Evolutionary conservation across 257 asterid species (phyloP).

Genomic region (Scutellaria baicalensis): DNA sequence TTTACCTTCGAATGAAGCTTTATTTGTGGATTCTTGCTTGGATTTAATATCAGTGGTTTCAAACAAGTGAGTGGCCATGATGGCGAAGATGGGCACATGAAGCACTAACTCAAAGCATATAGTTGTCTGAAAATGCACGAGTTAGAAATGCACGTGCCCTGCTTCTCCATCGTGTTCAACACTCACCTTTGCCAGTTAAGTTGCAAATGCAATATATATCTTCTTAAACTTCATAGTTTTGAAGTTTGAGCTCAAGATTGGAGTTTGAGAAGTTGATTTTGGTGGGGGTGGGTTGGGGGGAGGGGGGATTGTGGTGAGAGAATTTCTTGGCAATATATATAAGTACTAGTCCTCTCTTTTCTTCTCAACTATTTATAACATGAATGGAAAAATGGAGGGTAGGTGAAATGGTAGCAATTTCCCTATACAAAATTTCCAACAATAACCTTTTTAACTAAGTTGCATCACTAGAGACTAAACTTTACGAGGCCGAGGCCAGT

Average conservation of each 20-base stretch:
- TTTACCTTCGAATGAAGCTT: background rate
- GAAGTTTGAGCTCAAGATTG: background rate
- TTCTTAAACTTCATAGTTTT: background rate
- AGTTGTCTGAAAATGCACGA: constrained; percentile 8
- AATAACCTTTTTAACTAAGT: background rate
- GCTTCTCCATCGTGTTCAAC: constrained; percentile 98
- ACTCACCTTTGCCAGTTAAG: constrained; percentile 50
- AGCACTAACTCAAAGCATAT: constrained; percentile 36
- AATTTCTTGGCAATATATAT: background rate
- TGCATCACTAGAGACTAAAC: background rate
- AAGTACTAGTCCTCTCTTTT: constrained; percentile 7
- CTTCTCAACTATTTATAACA: constrained; percentile 37
- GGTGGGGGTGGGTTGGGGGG: background rate
- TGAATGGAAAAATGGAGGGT: constrained; percentile 21
- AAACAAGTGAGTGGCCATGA: constrained; percentile 48
- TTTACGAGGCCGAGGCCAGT: background rate
- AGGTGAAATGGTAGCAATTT: constrained; percentile 12
- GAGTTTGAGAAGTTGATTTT: background rate
- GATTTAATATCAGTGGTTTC: too few relatives aligned
- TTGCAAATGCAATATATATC: background rate
- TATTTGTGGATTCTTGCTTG: background rate
- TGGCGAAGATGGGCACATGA: constrained; percentile 68
- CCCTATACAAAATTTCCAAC: background rate
- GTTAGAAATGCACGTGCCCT: constrained; percentile 99
- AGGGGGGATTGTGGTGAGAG: background rate